These are phyloP conservation scores for Gossypium anomalum DNA, from an alignment of 345 rosid genomes.

Conservation along the genomic window DNA sequence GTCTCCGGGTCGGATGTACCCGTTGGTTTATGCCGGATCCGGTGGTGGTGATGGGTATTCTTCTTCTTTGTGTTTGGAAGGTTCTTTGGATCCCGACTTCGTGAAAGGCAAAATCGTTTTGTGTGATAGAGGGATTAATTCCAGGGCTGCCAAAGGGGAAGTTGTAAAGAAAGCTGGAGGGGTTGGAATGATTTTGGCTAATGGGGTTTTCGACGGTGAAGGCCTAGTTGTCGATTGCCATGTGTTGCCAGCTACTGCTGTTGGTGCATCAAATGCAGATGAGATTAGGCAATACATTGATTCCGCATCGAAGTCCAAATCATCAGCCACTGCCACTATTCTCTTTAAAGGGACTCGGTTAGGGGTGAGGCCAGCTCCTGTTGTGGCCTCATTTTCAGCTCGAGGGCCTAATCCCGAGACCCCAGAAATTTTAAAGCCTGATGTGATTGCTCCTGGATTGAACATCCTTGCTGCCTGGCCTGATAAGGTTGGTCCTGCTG, in stretches of 20 bases:
- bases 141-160: conserved; percentile 74
- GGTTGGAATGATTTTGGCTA: conserved; percentile 84
- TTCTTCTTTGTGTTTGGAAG: conserved; percentile 74
- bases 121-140: conserved; percentile 87
- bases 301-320: conserved; percentile 36
- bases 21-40: conserved; percentile 69
- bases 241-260: conserved; percentile 69
- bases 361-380: conserved; percentile 68
- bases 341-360: conserved; percentile 76
- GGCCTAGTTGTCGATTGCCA: conserved; percentile 93
- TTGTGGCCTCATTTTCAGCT: conserved; percentile 84
- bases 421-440: conserved; percentile 83
- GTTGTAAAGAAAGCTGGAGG: conserved; percentile 88
- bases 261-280: conserved; percentile 69
- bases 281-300: conserved; percentile 61
- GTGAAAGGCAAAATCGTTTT: conserved; percentile 73
- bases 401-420: conserved; percentile 85
- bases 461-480: conserved; percentile 98
- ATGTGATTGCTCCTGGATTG: conserved; percentile 84
- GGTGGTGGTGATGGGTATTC: conserved; percentile 70
- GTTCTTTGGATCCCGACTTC: conserved; percentile 57
- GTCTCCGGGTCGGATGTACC: conserved; percentile 52
- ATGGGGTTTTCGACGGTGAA: conserved; percentile 85
- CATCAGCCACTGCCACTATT: conserved; percentile 61
- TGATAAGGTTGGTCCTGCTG: conserved; percentile 71